These are phyloP conservation scores for Ceratobasidium sp. DNA, from an alignment of 1,284 basidiomycete genomes.

Conservation along the genomic window DNA sequence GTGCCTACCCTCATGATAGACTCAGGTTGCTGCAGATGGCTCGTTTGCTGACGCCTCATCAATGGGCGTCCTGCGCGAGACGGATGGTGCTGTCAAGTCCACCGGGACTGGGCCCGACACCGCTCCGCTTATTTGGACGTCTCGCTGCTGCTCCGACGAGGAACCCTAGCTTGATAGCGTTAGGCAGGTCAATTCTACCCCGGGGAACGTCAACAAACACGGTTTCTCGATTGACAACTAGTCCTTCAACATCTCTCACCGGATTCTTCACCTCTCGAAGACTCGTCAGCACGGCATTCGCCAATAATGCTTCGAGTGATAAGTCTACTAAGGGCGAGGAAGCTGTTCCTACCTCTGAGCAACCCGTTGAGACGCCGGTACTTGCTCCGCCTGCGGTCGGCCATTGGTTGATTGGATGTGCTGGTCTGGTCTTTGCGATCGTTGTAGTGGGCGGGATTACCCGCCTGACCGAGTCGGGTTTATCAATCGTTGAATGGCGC, in stretches of 20 bases:
- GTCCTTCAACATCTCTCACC: slow-evolving; percentile 4
- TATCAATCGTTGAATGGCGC: slow-evolving; percentile 98
- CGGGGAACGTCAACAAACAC: slow-evolving; percentile 25
- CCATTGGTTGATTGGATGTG: slow-evolving; percentile 83
- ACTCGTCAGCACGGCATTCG: slow-evolving; percentile 2
- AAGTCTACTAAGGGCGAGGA: slow-evolving; percentile 4
- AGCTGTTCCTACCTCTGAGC: not conserved
- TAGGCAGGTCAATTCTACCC: slow-evolving; percentile 10
- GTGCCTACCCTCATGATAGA: too few relatives aligned
- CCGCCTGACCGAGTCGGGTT: slow-evolving; percentile 94
- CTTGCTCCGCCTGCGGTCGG: slow-evolving; percentile 72
- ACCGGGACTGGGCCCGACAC: not conserved
- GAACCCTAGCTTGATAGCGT: not conserved
- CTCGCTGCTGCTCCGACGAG: not conserved
- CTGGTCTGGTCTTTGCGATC: slow-evolving; percentile 86
- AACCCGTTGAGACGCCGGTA: slow-evolving; percentile 2
- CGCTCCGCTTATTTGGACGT: slow-evolving; percentile 14
- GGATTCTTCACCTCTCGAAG: slow-evolving; percentile 29
- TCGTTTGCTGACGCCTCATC: slow-evolving; percentile 19
- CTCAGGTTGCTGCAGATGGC: slow-evolving; percentile 13
- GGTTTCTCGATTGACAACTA: slow-evolving; percentile 6
- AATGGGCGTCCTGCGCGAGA: slow-evolving; percentile 6
- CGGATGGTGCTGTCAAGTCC: not conserved
- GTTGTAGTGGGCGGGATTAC: slow-evolving; percentile 97
- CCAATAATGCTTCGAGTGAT: not conserved